Evolutionary conservation across 192 early-diverging fungal species (phyloP).

Genomic region (Gonapodya prolifera): DNA sequence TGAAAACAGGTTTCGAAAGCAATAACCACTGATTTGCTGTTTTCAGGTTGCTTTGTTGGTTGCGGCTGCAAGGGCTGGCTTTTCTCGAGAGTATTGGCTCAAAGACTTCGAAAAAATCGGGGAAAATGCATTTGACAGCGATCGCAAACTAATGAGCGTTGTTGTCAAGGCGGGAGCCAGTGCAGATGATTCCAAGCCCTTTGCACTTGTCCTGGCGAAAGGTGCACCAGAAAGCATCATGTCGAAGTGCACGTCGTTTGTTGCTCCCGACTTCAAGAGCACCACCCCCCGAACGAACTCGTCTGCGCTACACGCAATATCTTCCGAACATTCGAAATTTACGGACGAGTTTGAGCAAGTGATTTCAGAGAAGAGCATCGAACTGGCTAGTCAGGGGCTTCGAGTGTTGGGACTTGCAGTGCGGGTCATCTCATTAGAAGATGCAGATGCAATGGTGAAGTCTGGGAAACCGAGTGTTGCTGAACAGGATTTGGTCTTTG

Average conservation of each 20-base stretch:
- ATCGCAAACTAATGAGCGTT: conserved; percentile 91
- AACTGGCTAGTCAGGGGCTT: conserved; percentile 75
- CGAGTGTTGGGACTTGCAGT: conserved; percentile 81
- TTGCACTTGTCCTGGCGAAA: conserved; percentile 60
- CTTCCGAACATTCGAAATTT: conserved; percentile 48
- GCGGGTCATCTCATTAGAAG: conserved; percentile 41
- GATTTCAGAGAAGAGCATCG: conserved; percentile 43
- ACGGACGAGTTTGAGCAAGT: conserved; percentile 44
- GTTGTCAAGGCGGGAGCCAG: conserved; percentile 36
- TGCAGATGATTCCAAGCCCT: not conserved
- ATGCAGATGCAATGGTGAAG: conserved; percentile 36
- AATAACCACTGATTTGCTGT: no score
- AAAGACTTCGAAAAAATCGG: conserved; percentile 53
- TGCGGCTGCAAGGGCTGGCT: conserved; percentile 71
- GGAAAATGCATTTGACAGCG: conserved; percentile 86
- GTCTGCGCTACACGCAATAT: conserved; percentile 64
- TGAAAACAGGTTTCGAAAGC: not conserved
- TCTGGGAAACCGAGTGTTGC: conserved; percentile 36
- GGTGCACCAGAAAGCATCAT: conserved; percentile 89
- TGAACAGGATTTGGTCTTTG: conserved; percentile 69
- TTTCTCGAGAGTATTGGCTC: conserved; percentile 47
- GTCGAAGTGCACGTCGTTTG: conserved; percentile 46
- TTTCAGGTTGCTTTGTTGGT: conserved; percentile 64
- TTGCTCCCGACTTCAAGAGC: conserved; percentile 17
- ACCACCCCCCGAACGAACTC: conserved; percentile 68